Conservation (phyloP, 257 asterid genomes). For the Solanum ahanhuiri region DNA sequence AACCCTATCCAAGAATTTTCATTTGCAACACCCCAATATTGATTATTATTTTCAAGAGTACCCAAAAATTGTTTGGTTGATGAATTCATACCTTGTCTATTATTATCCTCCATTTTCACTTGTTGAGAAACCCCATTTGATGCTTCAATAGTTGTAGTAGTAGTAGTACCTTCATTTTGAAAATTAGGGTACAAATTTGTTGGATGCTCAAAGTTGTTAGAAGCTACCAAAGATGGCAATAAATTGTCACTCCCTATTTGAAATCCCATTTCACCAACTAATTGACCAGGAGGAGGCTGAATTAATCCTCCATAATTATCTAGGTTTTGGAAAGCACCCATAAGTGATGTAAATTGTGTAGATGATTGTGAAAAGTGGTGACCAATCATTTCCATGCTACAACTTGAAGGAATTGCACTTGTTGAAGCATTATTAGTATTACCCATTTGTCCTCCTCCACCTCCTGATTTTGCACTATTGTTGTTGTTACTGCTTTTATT, state of each 20-base stretch:
- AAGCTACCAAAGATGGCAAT: constrained; percentile 7
- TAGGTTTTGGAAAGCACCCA: constrained; percentile 25
- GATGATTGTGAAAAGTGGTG: constrained; percentile 10
- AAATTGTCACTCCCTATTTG: constrained; percentile 12
- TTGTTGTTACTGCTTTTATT: constrained; percentile 14
- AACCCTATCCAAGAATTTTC: constrained; percentile 19
- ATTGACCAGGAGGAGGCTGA: constrained; percentile 2
- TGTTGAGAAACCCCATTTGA: constrained; percentile 3
- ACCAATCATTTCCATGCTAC: constrained; percentile 6
- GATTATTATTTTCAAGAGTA: constrained; percentile 11
- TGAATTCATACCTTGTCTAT: neutral
- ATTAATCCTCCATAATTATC: constrained; percentile 13
- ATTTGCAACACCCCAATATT: constrained; percentile 14
- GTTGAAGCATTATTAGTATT: neutral
- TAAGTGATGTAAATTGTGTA: constrained; percentile 14
- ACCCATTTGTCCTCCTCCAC: neutral
- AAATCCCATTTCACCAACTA: constrained; percentile 17
- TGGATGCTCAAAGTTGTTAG: constrained; percentile 9
- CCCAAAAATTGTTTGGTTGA: constrained; percentile 21
- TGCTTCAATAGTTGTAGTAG: constrained; percentile 7
- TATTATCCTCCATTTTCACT: constrained; percentile 24
- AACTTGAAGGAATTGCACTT: constrained; percentile 12
- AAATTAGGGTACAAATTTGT: constrained; percentile 14
- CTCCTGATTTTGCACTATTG: neutral
- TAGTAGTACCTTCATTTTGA: constrained; percentile 11